A percentile compares a stretch with the other conserved stretches of the same genome.
phyloP scores from a whole-genome alignment of 2,329 filamentous ascomycete genomes.

The Dactylellina haptotyla region DNA sequence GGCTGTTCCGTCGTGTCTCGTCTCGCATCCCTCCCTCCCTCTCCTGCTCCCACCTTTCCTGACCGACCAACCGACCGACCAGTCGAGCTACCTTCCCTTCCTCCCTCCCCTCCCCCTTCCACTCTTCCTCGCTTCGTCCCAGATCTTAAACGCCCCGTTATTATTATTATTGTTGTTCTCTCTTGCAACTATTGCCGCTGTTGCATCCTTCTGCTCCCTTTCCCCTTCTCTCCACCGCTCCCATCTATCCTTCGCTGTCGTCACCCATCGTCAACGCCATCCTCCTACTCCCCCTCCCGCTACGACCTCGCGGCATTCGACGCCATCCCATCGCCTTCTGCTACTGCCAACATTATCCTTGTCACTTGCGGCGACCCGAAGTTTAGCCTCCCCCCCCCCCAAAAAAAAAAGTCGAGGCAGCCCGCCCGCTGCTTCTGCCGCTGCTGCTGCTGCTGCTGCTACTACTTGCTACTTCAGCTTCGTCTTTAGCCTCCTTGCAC shows the following conservation, averaged over 20 bases:
- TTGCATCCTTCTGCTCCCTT: constrained; percentile 6
- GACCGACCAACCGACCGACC: too few relatives aligned
- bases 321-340: not conserved
- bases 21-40: not conserved
- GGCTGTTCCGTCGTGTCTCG: not conserved
- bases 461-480: constrained; percentile 12
- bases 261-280: too few relatives aligned
- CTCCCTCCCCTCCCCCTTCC: constrained; percentile 1
- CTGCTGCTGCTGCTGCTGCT: constrained; percentile 6
- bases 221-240: constrained; percentile 4
- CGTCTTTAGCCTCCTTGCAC: constrained; percentile 41
- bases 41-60: too few relatives aligned
- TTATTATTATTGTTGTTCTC: not conserved
- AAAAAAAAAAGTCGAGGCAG: not conserved
- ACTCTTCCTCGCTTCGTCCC: not conserved
- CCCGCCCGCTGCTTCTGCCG: not conserved
- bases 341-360: not conserved
- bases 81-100: not conserved
- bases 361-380: not conserved
- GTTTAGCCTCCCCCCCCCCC: not conserved
- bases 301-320: not conserved
- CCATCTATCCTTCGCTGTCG: not conserved
- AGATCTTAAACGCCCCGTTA: not conserved
- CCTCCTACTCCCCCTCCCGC: not conserved
- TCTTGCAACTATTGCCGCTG: constrained; percentile 1